Conservation (phyloP, 2,329 filamentous ascomycete species). For the Cylindrodendrum hubeiense region DNA sequence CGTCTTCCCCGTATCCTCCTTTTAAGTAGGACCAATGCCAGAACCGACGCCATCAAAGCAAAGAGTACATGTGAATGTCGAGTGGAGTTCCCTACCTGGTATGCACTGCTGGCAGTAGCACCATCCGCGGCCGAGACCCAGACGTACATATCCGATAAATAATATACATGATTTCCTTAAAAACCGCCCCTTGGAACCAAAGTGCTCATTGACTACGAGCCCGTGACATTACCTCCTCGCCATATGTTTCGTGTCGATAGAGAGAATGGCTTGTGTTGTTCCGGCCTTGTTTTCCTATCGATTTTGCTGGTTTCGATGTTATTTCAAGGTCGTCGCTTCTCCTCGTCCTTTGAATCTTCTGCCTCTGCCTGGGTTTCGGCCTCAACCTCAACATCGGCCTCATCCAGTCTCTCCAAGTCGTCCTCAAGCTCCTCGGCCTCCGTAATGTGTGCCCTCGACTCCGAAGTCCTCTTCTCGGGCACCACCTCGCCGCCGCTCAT, state of each 20-base stretch:
- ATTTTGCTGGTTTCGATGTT: conserved; percentile 9
- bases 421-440: conserved; percentile 66
- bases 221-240: conserved; percentile 35
- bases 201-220: conserved; percentile 8
- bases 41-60: conserved; percentile 40
- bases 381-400: conserved; percentile 48
- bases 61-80: conserved; percentile 34
- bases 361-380: conserved; percentile 47
- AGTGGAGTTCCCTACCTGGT: conserved; percentile 45
- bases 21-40: conserved; percentile 25
- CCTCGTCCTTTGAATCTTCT: conserved; percentile 29
- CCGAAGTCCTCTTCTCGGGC: conserved; percentile 53
- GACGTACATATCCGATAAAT: conserved; percentile 45
- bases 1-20: not conserved
- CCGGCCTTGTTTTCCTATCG: not conserved
- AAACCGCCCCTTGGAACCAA: conserved; percentile 26
- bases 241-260: conserved; percentile 3
- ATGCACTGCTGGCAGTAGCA: conserved; percentile 29
- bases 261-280: not conserved
- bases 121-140: conserved; percentile 37
- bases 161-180: conserved; percentile 45
- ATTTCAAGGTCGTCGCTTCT: conserved; percentile 36
- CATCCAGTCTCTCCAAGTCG: conserved; percentile 57
- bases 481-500: conserved; percentile 84
- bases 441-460: conserved; percentile 57